Percentiles rank a stretch among this genome's conserved stretches.
These are phyloP conservation scores for Cicer pinnatifidum DNA, from an alignment of 306 rosid species.

Conservation along the genomic window DNA sequence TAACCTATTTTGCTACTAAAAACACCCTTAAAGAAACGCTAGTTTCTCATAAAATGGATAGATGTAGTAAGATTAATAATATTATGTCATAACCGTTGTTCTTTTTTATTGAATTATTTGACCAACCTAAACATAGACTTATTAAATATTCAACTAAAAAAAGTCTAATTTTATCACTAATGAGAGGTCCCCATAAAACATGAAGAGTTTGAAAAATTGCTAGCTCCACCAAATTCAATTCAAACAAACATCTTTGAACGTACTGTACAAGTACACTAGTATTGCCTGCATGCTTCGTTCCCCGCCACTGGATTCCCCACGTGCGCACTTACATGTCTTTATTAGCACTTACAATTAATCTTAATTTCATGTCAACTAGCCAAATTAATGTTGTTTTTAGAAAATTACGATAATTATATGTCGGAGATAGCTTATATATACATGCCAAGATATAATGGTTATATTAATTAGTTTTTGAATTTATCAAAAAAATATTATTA, in stretches of 20 bases:
- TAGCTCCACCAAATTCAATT: slow-evolving; percentile 33
- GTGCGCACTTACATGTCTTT: slow-evolving; percentile 47
- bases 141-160: neutral
- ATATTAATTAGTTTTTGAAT: too few species aligned
- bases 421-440: neutral
- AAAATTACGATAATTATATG: neutral
- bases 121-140: neutral
- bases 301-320: slow-evolving; percentile 35
- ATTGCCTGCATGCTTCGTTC: neutral
- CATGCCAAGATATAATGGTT: too few species aligned
- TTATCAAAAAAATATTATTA: too few species aligned
- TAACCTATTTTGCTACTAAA: too few species aligned
- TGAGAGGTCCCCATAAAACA: slow-evolving; percentile 46
- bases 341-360: neutral
- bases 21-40: too few species aligned
- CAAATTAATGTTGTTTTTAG: too few species aligned
- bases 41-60: too few species aligned
- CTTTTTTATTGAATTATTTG: slow-evolving; percentile 6
- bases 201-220: slow-evolving; percentile 39
- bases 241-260: slow-evolving; percentile 39
- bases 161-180: slow-evolving; percentile 1
- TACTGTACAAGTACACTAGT: neutral
- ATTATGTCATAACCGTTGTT: too few species aligned
- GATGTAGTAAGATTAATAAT: too few species aligned
- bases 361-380: neutral